Evolutionary conservation across 805 yeast species (phyloP).

Genomic region (Candida takata): DNA sequence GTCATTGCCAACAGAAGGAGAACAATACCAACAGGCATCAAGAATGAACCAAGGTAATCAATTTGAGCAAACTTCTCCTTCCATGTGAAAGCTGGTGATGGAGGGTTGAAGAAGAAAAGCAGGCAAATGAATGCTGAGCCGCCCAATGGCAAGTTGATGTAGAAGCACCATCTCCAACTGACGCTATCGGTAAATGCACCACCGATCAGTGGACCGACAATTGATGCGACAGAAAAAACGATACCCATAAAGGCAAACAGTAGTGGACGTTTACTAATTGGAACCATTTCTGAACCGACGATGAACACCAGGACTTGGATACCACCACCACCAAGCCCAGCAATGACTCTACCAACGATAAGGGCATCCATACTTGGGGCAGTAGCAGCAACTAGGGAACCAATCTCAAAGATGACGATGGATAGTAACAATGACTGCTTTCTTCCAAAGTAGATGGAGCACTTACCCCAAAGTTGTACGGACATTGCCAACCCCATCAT

Average conservation of each 20-base stretch:
- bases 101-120: constrained; percentile 39
- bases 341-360: constrained; percentile 64
- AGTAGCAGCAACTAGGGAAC: constrained; percentile 39
- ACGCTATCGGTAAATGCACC: constrained; percentile 55
- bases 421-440: constrained; percentile 23
- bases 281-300: constrained; percentile 45
- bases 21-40: constrained; percentile 37
- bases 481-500: constrained; percentile 46
- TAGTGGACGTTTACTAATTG: constrained; percentile 24
- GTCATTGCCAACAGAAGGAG: constrained; percentile 42
- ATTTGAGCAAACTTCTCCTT: constrained; percentile 33
- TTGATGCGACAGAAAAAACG: constrained; percentile 42
- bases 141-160: constrained; percentile 61
- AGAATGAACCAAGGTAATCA: constrained; percentile 43
- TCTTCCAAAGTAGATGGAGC: constrained; percentile 52
- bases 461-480: constrained; percentile 50
- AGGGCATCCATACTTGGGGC: constrained; percentile 44
- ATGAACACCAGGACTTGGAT: constrained; percentile 51
- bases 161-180: constrained; percentile 75
- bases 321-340: constrained; percentile 70
- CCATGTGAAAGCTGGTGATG: constrained; percentile 34
- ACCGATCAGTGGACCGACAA: constrained; percentile 59
- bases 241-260: constrained; percentile 19
- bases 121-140: constrained; percentile 39
- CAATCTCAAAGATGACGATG: constrained; percentile 43